These are phyloP conservation scores for Pleurotus cornucopiae DNA, from an alignment of 768 basidiomycete genomes.

Conservation along the genomic window DNA sequence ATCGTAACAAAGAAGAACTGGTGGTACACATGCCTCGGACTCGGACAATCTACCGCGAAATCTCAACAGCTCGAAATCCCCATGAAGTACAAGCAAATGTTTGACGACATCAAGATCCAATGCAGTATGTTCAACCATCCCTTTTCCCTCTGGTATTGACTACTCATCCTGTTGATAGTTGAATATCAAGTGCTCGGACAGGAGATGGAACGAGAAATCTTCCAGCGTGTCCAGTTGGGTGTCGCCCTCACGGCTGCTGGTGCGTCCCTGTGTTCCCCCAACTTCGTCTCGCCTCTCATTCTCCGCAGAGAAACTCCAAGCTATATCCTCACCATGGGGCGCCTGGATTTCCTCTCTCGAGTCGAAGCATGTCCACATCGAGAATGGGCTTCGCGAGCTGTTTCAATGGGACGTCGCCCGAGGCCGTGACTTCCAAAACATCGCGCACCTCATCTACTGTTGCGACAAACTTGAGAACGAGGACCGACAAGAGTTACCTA, in stretches of 20 bases:
- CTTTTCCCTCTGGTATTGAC: not conserved
- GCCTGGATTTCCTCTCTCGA: conserved; percentile 63
- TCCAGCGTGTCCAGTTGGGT: conserved; percentile 80
- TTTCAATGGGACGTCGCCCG: conserved; percentile 65
- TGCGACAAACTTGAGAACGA: conserved; percentile 48
- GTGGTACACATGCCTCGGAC: conserved; percentile 47
- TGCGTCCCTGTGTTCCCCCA: conserved; percentile 19
- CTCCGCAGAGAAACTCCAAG: conserved; percentile 69
- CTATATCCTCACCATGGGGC: conserved; percentile 68
- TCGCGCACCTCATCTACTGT: conserved; percentile 67
- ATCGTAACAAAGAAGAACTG: conserved; percentile 53
- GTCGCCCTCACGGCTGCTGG: conserved; percentile 72
- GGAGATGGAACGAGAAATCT: conserved; percentile 70
- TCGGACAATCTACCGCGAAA: conserved; percentile 24
- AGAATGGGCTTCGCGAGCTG: conserved; percentile 51
- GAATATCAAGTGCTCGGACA: conserved; percentile 59
- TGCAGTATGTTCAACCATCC: conserved; percentile 48
- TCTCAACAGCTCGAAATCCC: conserved; percentile 49
- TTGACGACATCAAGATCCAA: conserved; percentile 55
- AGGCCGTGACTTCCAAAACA: conserved; percentile 72
- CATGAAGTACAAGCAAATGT: conserved; percentile 42
- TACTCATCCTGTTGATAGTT: conserved; percentile 33
- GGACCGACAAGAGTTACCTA: conserved; percentile 43
- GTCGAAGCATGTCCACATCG: conserved; percentile 48
- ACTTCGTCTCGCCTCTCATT: not conserved